Conservation (phyloP, 2,329 filamentous ascomycete species). For the Emericellopsis cladophorae region DNA sequence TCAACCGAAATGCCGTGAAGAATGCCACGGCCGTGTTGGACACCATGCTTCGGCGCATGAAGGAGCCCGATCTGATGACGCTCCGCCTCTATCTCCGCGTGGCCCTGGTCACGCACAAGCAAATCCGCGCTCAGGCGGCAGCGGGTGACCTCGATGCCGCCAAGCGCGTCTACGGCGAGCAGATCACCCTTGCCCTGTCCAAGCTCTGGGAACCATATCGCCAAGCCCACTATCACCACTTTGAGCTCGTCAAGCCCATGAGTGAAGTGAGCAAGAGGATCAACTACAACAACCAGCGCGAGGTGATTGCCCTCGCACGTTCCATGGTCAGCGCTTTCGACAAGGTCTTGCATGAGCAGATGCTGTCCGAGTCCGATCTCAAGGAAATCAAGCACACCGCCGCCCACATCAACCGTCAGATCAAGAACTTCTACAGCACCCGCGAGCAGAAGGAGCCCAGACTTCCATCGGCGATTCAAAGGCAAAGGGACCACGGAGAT, state of each 20-base stretch:
- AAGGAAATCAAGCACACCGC: constrained; percentile 17
- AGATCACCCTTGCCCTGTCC: constrained; percentile 36
- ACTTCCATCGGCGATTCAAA: neutral
- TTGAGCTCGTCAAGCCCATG: constrained; percentile 13
- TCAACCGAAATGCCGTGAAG: constrained; percentile 56
- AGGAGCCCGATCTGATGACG: constrained; percentile 34
- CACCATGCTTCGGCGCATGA: constrained; percentile 35
- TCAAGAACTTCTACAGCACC: constrained; percentile 19
- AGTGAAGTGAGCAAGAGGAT: constrained; percentile 8
- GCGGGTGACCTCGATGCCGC: constrained; percentile 17
- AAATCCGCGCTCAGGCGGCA: constrained; percentile 19
- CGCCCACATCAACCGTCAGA: constrained; percentile 23
- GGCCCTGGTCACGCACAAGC: constrained; percentile 33
- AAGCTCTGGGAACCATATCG: constrained; percentile 37
- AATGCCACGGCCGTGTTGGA: constrained; percentile 54
- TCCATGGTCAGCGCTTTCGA: constrained; percentile 31
- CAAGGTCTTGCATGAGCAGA: constrained; percentile 26
- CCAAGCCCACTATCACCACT: constrained; percentile 21
- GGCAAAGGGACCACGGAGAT: neutral
- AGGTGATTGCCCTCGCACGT: constrained; percentile 30
- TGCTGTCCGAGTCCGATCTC: constrained; percentile 21
- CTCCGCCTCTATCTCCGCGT: constrained; percentile 44
- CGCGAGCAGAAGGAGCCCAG: constrained; percentile 6
- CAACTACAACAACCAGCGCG: constrained; percentile 19
- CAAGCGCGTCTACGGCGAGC: constrained; percentile 31